Percentiles rank a stretch among this genome's conserved stretches.
Conservation (phyloP, 345 rosid genomes). For the Jatropha curcas region DNA sequence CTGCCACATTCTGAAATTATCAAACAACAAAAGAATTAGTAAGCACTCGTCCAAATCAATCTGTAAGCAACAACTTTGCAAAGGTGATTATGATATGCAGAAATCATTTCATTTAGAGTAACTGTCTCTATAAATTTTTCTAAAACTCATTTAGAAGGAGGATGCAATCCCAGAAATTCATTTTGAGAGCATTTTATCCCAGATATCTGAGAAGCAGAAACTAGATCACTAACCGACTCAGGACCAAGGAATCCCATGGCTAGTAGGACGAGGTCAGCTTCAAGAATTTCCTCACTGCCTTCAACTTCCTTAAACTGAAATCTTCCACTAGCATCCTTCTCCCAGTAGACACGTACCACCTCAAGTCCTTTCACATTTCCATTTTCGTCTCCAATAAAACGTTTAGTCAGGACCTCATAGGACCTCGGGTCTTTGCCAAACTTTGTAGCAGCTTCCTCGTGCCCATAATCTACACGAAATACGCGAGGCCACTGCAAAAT, state of each 20-base stretch:
- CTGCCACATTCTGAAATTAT: conserved; percentile 57
- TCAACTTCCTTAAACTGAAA: conserved; percentile 86
- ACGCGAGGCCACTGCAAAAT: conserved; percentile 88
- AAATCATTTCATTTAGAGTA: neutral
- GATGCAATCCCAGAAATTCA: too few relatives aligned
- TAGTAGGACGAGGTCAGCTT: conserved; percentile 81
- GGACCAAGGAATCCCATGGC: conserved; percentile 99
- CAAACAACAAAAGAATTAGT: neutral
- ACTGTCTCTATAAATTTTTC: neutral
- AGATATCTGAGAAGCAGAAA: neutral
- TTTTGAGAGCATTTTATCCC: too few relatives aligned
- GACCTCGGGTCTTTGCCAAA: conserved; percentile 94
- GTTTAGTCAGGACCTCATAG: conserved; percentile 86
- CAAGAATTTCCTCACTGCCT: conserved; percentile 80
- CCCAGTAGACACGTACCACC: conserved; percentile 71
- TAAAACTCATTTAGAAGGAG: too few relatives aligned
- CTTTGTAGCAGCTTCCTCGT: conserved; percentile 83
- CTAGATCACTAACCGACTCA: conserved; percentile 60
- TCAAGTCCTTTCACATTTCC: conserved; percentile 88
- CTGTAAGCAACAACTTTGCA: too few relatives aligned
- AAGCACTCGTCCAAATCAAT: neutral
- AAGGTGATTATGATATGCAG: neutral
- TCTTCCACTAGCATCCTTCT: conserved; percentile 82
- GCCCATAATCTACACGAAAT: conserved; percentile 95
- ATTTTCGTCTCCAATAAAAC: conserved; percentile 81